Percentiles rank a stretch among this genome's conserved stretches.
These are phyloP conservation scores for Nakataea oryzae DNA, from an alignment of 2,329 filamentous ascomycete genomes.

Conservation along the genomic window DNA sequence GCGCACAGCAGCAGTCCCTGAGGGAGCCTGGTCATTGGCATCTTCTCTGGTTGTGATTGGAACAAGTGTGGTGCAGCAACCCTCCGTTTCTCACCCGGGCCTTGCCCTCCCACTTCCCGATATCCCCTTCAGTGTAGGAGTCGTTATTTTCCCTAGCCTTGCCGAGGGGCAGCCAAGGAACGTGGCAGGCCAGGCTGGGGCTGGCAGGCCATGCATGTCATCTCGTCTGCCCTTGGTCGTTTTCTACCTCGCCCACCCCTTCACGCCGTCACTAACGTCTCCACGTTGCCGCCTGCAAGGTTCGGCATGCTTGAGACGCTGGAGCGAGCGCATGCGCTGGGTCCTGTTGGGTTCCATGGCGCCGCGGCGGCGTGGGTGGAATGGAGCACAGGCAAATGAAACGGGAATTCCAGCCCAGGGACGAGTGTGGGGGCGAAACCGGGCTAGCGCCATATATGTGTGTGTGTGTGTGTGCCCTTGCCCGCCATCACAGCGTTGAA, in stretches of 20 bases:
- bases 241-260: not conserved
- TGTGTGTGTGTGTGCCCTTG: not conserved
- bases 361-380: too few species aligned
- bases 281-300: not conserved
- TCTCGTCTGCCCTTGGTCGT: not conserved
- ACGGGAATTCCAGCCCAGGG: too few species aligned
- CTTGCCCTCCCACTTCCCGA: not conserved
- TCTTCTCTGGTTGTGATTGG: not conserved
- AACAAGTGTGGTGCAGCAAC: not conserved
- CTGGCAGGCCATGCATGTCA: not conserved
- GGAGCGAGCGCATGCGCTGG: not conserved
- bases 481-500: not conserved
- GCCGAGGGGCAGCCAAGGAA: not conserved
- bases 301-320: not conserved
- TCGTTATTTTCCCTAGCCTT: not conserved
- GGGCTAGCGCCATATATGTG: not conserved
- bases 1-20: too few species aligned
- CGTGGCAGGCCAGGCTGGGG: not conserved
- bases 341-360: not conserved
- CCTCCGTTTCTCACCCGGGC: not conserved
- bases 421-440: not conserved
- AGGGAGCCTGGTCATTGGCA: too few species aligned
- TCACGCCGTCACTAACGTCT: not conserved
- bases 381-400: too few species aligned
- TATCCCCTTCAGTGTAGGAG: not conserved